Percentiles rank a stretch among this genome's conserved stretches.
Conservation (phyloP, 441 rosid species). For the Manihot esculenta region DNA sequence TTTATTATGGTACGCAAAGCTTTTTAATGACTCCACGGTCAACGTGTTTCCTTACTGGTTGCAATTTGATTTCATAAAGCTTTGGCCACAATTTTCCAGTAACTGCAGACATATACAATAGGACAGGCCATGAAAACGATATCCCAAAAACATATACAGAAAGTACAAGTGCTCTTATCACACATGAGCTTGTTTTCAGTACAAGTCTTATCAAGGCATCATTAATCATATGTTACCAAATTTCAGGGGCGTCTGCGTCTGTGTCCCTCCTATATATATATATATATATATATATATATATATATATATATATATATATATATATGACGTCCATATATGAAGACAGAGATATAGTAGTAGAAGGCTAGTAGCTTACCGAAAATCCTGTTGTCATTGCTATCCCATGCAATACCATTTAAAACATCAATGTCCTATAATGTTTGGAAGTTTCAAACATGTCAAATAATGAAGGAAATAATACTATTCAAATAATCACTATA, state of each 20-base stretch:
- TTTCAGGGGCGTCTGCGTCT: neutral
- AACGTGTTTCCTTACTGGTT: conserved; percentile 29
- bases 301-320: too few species aligned
- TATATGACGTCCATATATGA: too few species aligned
- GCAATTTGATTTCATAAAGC: conserved; percentile 76
- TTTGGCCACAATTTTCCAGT: conserved; percentile 93
- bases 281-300: too few species aligned
- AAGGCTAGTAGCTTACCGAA: conserved; percentile 57
- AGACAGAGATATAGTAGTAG: neutral
- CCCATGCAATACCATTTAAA: conserved; percentile 97
- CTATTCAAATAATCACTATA: neutral
- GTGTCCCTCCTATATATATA: too few species aligned
- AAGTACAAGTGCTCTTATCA: neutral
- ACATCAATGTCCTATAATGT: conserved; percentile 71
- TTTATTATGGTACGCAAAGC: conserved; percentile 47
- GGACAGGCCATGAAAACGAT: neutral
- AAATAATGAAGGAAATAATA: neutral
- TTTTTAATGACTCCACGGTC: conserved; percentile 33
- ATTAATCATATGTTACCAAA: neutral
- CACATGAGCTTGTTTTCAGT: too few species aligned
- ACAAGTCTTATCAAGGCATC: too few species aligned
- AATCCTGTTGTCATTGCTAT: conserved; percentile 53
- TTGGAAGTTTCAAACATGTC: conserved; percentile 10
- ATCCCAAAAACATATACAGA: neutral
- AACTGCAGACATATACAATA: conserved; percentile 44